Evolutionary conservation across 306 rosid genomes (phyloP).

Genomic region (Lathyrus oleraceus): DNA sequence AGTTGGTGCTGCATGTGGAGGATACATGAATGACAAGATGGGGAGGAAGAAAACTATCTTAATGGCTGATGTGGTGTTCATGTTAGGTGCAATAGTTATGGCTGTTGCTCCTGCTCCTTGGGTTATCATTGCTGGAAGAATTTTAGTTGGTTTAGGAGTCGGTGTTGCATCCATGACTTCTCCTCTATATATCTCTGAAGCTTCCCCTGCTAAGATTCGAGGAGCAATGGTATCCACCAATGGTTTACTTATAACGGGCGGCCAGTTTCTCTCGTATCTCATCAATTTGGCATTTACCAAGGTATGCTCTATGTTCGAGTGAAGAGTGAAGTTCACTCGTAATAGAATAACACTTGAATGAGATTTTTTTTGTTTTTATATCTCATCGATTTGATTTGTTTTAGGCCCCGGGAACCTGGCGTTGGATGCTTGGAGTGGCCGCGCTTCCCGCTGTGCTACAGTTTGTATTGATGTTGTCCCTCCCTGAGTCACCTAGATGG

Average conservation of each 20-base stretch:
- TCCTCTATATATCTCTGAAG: conserved; percentile 85
- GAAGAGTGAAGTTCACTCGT: neutral
- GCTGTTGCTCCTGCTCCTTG: conserved; percentile 69
- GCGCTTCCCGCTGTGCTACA: conserved; percentile 69
- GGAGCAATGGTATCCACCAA: conserved; percentile 83
- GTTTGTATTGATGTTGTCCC: conserved; percentile 64
- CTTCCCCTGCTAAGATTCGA: conserved; percentile 78
- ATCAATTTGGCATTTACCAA: conserved; percentile 75
- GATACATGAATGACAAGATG: conserved; percentile 72
- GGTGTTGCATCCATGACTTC: conserved; percentile 95
- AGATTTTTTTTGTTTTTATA: too few relatives aligned
- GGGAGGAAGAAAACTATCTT: conserved; percentile 69
- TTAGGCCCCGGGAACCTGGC: conserved; percentile 78
- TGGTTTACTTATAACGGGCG: conserved; percentile 72
- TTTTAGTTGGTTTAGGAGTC: conserved; percentile 82
- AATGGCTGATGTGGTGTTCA: conserved; percentile 63
- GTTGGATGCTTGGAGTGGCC: conserved; percentile 90
- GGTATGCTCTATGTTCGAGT: conserved; percentile 41
- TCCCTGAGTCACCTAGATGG: conserved; percentile 92
- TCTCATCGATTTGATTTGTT: conserved; percentile 19
- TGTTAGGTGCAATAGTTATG: conserved; percentile 66
- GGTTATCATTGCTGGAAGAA: conserved; percentile 70
- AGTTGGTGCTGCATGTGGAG: conserved; percentile 91
- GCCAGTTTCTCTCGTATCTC: conserved; percentile 78
- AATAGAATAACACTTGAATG: neutral